phyloP scores from a whole-genome alignment of 306 rosid species.

The Ochetophila trinervis region DNA sequence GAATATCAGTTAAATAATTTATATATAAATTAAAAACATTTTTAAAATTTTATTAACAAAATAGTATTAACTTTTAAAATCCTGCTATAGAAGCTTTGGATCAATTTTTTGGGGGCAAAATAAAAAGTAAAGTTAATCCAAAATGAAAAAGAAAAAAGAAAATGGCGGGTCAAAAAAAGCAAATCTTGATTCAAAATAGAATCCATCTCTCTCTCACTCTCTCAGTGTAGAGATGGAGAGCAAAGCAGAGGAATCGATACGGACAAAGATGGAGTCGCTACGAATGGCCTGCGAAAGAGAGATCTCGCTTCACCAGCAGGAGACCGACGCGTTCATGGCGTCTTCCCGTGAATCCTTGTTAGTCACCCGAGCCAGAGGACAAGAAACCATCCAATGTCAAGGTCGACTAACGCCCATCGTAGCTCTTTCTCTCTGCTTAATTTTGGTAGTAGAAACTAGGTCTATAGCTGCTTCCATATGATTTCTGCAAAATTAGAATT shows the following conservation, averaged over 20 bases:
- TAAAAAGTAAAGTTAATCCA: too few relatives aligned
- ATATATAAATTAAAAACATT: too few relatives aligned
- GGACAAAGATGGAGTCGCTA: conserved; percentile 40
- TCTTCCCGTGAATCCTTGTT: conserved; percentile 40
- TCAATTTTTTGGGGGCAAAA: too few relatives aligned
- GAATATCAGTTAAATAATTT: too few relatives aligned
- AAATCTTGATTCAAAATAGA: conserved; percentile 13
- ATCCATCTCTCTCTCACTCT: not conserved
- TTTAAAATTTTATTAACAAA: too few relatives aligned
- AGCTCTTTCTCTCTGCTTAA: not conserved
- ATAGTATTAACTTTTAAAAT: too few relatives aligned
- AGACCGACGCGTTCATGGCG: conserved; percentile 32
- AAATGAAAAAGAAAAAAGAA: not conserved
- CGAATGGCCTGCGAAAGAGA: conserved; percentile 42
- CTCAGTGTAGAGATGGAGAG: conserved; percentile 24
- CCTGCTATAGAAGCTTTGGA: too few relatives aligned
- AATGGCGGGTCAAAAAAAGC: conserved; percentile 29
- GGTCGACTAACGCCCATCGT: conserved; percentile 29
- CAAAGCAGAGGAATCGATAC: conserved; percentile 28
- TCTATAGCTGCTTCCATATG: not conserved
- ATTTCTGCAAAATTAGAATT: not conserved
- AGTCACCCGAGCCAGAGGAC: conserved; percentile 32
- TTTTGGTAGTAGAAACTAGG: too few relatives aligned
- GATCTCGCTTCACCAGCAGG: conserved; percentile 35
- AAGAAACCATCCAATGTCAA: conserved; percentile 42